Conservation (phyloP, 192 early-diverging fungal species). For the Haplosporangium gracile region DNA sequence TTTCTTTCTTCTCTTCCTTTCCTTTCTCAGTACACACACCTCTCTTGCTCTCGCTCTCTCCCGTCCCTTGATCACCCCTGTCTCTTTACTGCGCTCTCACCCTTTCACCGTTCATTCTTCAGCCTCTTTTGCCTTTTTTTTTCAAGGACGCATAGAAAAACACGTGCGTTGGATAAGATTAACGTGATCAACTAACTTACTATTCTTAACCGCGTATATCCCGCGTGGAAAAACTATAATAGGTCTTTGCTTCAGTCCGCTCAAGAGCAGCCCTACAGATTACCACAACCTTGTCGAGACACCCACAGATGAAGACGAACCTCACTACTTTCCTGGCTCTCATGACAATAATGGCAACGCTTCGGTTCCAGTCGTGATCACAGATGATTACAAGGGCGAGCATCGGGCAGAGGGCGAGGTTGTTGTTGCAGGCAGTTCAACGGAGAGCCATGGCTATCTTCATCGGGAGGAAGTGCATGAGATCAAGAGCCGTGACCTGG, state of each 20-base stretch:
- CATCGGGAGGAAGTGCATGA: background rate
- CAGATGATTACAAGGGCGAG: constrained; percentile 21
- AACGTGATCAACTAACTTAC: background rate
- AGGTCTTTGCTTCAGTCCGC: constrained; percentile 37
- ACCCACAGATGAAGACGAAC: constrained; percentile 38
- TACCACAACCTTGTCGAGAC: constrained; percentile 38
- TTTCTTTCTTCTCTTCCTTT: background rate
- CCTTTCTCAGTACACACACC: background rate
- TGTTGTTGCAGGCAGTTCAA: constrained; percentile 21
- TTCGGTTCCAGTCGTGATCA: constrained; percentile 6
- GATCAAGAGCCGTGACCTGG: background rate
- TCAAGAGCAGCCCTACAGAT: constrained; percentile 20
- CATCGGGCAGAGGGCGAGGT: background rate
- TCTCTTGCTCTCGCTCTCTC: background rate
- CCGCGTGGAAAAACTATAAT: background rate
- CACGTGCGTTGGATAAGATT: background rate
- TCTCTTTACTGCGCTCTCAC: background rate
- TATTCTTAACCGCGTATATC: background rate
- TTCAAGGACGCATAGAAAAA: background rate
- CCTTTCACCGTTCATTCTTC: background rate
- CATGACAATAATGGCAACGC: background rate
- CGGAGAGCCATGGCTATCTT: constrained; percentile 5
- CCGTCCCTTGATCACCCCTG: background rate
- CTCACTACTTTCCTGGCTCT: constrained; percentile 1
- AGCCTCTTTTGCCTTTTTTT: background rate